These are phyloP conservation scores for Brassica rapa DNA, from an alignment of 345 rosid genomes.

Conservation along the genomic window DNA sequence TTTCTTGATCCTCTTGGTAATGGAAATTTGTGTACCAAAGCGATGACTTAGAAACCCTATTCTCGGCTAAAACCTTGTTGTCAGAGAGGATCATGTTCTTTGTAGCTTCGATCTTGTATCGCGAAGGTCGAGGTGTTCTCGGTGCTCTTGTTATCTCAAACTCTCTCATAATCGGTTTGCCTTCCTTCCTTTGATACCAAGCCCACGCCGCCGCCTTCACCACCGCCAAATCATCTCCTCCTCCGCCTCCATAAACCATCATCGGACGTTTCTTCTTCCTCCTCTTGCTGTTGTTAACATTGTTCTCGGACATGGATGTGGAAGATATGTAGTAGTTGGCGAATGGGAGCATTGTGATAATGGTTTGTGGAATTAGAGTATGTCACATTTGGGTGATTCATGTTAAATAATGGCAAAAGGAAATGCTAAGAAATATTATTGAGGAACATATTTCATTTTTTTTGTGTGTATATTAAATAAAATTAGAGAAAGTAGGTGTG, in stretches of 20 bases:
- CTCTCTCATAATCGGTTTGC: conserved; percentile 44
- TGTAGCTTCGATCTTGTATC: conserved; percentile 71
- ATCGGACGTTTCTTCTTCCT: conserved; percentile 33
- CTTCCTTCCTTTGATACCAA: conserved; percentile 63
- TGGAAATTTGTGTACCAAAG: conserved; percentile 29
- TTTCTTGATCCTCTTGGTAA: conserved; percentile 31
- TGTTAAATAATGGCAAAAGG: conserved; percentile 14
- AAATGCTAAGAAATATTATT: conserved; percentile 11
- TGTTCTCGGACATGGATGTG: conserved; percentile 18
- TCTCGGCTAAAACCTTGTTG: conserved; percentile 26
- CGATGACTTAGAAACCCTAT: conserved; percentile 39
- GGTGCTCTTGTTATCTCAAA: conserved; percentile 38
- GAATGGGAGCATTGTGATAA: conserved; percentile 38
- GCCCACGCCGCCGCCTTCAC: conserved; percentile 97
- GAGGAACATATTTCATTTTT: not conserved
- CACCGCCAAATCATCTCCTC: conserved; percentile 46
- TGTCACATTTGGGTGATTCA: conserved; percentile 14
- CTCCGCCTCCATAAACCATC: conserved; percentile 19
- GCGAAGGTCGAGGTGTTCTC: conserved; percentile 53
- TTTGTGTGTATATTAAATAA: conserved; percentile 9
- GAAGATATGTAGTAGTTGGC: conserved; percentile 36
- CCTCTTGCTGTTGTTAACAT: conserved; percentile 18
- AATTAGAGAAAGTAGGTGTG: conserved; percentile 25
- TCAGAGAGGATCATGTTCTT: conserved; percentile 29
- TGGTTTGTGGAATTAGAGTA: conserved; percentile 15